Evolutionary conservation across 1,284 basidiomycete genomes (phyloP).

Genomic region (Sphagnurus paluster): DNA sequence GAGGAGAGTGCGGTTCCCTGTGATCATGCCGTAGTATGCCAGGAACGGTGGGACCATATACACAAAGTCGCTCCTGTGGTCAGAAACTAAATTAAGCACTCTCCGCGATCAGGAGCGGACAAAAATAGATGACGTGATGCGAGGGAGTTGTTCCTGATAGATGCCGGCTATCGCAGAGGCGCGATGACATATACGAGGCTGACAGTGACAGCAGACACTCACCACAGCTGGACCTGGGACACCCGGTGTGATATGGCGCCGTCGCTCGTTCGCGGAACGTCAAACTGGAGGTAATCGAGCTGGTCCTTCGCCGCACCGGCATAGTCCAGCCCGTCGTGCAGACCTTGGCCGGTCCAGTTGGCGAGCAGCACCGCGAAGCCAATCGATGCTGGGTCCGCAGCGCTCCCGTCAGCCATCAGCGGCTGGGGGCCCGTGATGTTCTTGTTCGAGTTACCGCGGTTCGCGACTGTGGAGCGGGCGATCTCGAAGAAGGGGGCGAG

Average conservation of each 20-base stretch:
- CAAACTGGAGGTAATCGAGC: conserved; percentile 66
- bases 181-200: no score
- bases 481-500: conserved; percentile 60
- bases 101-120: not conserved
- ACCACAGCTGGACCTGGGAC: conserved; percentile 72
- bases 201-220: conserved; percentile 21
- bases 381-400: conserved; percentile 82
- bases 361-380: conserved; percentile 81
- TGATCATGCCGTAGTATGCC: conserved; percentile 82
- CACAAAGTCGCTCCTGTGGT: conserved; percentile 67
- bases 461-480: conserved; percentile 53
- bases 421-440: conserved; percentile 49
- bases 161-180: not conserved
- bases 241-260: conserved; percentile 84
- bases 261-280: conserved; percentile 66
- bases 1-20: conserved; percentile 68
- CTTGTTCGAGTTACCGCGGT: conserved; percentile 40
- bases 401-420: conserved; percentile 54
- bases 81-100: not conserved
- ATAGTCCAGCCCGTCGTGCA: conserved; percentile 60
- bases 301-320: conserved; percentile 68
- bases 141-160: not conserved
- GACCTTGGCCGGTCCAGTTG: conserved; percentile 64
- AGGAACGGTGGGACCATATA: conserved; percentile 94
- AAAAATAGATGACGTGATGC: no score